Percentiles rank a stretch among this genome's conserved stretches.
Evolutionary conservation across 352 stramenopile genomes (phyloP).

Genomic region (Globisporangium orthogonon): DNA sequence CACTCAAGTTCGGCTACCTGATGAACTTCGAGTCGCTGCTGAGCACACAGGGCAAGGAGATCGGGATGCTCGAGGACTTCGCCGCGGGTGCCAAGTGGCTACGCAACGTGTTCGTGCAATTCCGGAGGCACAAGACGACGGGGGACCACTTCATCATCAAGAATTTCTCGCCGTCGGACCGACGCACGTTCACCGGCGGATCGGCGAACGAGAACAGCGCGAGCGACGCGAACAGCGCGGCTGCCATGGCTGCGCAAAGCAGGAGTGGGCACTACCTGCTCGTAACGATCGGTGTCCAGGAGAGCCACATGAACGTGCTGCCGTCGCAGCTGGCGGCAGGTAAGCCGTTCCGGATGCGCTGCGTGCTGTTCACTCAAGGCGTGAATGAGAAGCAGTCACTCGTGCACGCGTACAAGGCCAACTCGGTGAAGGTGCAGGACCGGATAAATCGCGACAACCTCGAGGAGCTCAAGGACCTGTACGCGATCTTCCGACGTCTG

Average conservation of each 20-base stretch:
- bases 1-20: constrained; percentile 52
- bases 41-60: constrained; percentile 92
- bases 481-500: constrained; percentile 42
- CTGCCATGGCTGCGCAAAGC: constrained; percentile 1
- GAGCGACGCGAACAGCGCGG: constrained; percentile 8
- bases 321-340: constrained; percentile 36
- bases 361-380: constrained; percentile 74
- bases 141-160: constrained; percentile 54
- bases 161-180: constrained; percentile 39
- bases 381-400: constrained; percentile 86
- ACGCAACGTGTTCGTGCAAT: constrained; percentile 69
- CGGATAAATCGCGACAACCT: constrained; percentile 80
- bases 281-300: constrained; percentile 56
- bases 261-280: constrained; percentile 28
- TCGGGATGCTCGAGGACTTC: constrained; percentile 93
- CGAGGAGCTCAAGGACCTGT: constrained; percentile 54
- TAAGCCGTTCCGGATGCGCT: constrained; percentile 46
- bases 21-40: constrained; percentile 83
- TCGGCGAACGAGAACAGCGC: constrained; percentile 11
- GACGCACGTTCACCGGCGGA: constrained; percentile 9
- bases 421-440: constrained; percentile 70
- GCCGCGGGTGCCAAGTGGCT: constrained; percentile 79
- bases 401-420: constrained; percentile 71
- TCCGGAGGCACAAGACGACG: constrained; percentile 37
- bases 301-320: constrained; percentile 46